Conservation (phyloP, 1,284 basidiomycete genomes). For the Golubevia pallescens region DNA sequence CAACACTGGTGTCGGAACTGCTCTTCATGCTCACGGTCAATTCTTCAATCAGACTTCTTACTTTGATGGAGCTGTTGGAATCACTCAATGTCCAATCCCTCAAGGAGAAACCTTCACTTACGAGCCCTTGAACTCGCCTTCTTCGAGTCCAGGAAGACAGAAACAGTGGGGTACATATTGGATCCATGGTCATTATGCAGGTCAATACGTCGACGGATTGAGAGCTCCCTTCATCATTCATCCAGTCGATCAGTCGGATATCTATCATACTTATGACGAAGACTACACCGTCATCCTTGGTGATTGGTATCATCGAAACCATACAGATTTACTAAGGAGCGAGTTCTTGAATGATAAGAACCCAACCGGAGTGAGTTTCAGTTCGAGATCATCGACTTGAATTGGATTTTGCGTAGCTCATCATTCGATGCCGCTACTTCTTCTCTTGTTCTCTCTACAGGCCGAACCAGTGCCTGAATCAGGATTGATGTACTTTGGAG, state of each 20-base stretch:
- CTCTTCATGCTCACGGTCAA: neutral
- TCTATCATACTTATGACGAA: constrained; percentile 77
- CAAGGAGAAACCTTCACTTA: constrained; percentile 78
- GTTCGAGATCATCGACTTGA: neutral
- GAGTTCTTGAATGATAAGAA: constrained; percentile 74
- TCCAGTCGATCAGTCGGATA: constrained; percentile 36
- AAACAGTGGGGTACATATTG: constrained; percentile 79
- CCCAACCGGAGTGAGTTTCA: constrained; percentile 32
- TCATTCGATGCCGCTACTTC: neutral
- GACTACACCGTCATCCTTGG: constrained; percentile 84
- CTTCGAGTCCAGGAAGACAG: constrained; percentile 67
- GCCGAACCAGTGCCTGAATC: constrained; percentile 70
- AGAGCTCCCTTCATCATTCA: constrained; percentile 80
- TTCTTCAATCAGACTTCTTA: constrained; percentile 67
- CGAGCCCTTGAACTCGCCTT: constrained; percentile 74
- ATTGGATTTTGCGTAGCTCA: neutral
- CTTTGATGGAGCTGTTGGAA: constrained; percentile 83
- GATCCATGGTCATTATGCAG: constrained; percentile 71
- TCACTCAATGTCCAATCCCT: constrained; percentile 89
- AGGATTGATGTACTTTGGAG: constrained; percentile 81
- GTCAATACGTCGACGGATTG: constrained; percentile 71
- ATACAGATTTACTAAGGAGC: constrained; percentile 37
- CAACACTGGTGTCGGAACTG: neutral
- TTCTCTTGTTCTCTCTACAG: too few relatives aligned
- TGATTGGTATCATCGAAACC: constrained; percentile 71